Percentiles rank a stretch among this genome's conserved stretches.
phyloP scores from a whole-genome alignment of 352 stramenopile species.

The Pythium periplocum region DNA sequence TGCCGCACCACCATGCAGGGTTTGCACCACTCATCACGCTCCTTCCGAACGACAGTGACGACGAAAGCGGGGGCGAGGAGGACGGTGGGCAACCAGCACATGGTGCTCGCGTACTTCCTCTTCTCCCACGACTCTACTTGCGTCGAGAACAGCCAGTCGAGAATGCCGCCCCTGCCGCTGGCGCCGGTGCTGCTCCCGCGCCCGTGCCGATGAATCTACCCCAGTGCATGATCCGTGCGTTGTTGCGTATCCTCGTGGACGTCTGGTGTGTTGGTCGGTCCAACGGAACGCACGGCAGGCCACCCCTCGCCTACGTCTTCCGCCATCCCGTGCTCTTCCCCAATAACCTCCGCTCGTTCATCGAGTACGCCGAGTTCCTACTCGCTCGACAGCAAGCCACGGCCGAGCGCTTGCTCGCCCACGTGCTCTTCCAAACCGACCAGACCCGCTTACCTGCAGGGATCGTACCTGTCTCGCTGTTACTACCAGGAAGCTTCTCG shows the following conservation, averaged over 20 bases:
- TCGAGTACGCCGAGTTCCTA: constrained; percentile 68
- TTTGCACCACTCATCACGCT: background rate
- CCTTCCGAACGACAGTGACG: background rate
- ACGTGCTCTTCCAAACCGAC: background rate
- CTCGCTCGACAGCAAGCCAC: constrained; percentile 30
- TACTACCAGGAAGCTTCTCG: constrained; percentile 4
- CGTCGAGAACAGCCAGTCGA: too few relatives aligned
- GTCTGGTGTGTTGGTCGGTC: constrained; percentile 1
- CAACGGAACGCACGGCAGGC: background rate
- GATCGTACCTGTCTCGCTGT: constrained; percentile 5
- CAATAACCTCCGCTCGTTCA: constrained; percentile 39
- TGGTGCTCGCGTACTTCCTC: background rate
- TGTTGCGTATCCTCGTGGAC: background rate
- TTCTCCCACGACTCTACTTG: too few relatives aligned
- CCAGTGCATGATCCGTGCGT: background rate
- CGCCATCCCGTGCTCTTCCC: constrained; percentile 28
- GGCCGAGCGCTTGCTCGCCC: constrained; percentile 4
- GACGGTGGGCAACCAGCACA: background rate
- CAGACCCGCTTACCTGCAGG: constrained; percentile 10
- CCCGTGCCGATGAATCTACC: background rate
- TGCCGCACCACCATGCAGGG: background rate
- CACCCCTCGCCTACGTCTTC: constrained; percentile 30
- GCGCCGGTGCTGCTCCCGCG: too few relatives aligned
- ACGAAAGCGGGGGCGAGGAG: background rate
- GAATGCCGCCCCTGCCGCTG: too few relatives aligned